Base-by-base conservation (phyloP, 371 early-diverging fungal genomes). In the Dichotomocladium elegans region DNA sequence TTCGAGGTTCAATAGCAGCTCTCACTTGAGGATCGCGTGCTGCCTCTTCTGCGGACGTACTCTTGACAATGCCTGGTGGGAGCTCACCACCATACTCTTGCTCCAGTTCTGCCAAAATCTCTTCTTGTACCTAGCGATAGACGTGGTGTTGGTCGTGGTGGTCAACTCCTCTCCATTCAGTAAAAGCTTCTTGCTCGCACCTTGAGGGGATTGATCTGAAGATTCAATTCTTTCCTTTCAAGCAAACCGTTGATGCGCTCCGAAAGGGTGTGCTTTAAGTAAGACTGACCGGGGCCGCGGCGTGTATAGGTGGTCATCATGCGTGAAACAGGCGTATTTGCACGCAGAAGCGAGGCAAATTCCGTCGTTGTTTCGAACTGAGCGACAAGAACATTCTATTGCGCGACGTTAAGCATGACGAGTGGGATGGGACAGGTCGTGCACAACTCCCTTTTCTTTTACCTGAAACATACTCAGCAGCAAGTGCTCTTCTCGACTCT, bases 301-400 rank as follows among this genome's bases (percentile, higher is more conserved):
- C 95, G 75, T 4, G 95, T 94, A 64, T 95, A 96, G 3, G 95
- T 93, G 27, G 93, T 95, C 90, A 96, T 90, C 93, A 95, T 93
- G 25, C 96, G 86, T 3, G 95, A 94, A 4, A 93, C 93, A 1
- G 97, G 95, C 6, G 95, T 95, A 66, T 96, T 96, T 41, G 95
- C 94, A 22, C 97, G 88, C 53, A 96, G 72, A 14, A 95, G 72
- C 14, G 86, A 88, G 33, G 88, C 86, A 55, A 94, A 94, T 55
- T 94, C 94, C 6, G 86, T 84, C 0, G 93, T 85, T 12, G 86
- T 80, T 55, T 94, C 94, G 63, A 96, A 94, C 66, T 96, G 93
- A 4, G 88, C 86, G 3, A 92, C 84, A 31, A 96, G 69, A 17
- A 93, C 94, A 33, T 87, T 88, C 90, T 90, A 61, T n/a, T n/a